Evolutionary conservation across 768 basidiomycete genomes (phyloP).

Genomic region (Hirschioporus abietinus): DNA sequence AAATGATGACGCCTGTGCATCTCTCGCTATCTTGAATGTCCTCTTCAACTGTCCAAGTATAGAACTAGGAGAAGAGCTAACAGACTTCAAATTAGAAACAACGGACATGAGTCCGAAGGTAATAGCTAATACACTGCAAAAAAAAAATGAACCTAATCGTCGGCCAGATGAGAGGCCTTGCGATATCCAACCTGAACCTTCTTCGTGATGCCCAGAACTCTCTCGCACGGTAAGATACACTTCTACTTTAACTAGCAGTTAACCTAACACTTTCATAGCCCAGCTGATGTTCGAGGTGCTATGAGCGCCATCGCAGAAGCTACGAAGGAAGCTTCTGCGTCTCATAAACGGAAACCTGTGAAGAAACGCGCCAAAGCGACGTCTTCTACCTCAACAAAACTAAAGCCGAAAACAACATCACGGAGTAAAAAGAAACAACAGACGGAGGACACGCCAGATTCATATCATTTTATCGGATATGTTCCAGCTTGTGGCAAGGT

Average conservation of each 20-base stretch:
- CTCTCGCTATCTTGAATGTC: slow-evolving; percentile 57
- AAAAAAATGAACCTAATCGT: slow-evolving; percentile 1
- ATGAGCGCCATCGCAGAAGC: slow-evolving; percentile 39
- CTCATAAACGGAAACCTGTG: slow-evolving; percentile 33
- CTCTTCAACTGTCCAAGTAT: slow-evolving; percentile 50
- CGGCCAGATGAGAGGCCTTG: slow-evolving; percentile 57
- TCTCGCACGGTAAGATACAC: slow-evolving; percentile 44
- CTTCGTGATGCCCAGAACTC: slow-evolving; percentile 55
- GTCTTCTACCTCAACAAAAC: slow-evolving; percentile 17
- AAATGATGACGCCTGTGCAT: slow-evolving; percentile 60
- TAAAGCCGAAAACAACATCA: slow-evolving; percentile 25
- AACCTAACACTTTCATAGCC: slow-evolving; percentile 27
- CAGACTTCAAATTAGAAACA: slow-evolving; percentile 44
- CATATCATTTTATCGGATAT: slow-evolving; percentile 63
- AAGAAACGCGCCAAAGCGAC: slow-evolving; percentile 17
- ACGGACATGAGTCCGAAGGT: slow-evolving; percentile 54
- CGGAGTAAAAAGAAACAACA: slow-evolving; percentile 16
- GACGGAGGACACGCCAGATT: slow-evolving; percentile 35
- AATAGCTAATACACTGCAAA: slow-evolving; percentile 19
- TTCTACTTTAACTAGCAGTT: background rate
- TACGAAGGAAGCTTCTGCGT: slow-evolving; percentile 29
- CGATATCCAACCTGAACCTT: slow-evolving; percentile 49
- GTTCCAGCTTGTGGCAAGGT: slow-evolving; percentile 58
- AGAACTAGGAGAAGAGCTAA: slow-evolving; percentile 41
- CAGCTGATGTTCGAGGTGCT: slow-evolving; percentile 53